Percentiles rank a stretch among this genome's conserved stretches.
These are phyloP conservation scores for Draba incana DNA, from an alignment of 345 rosid genomes.

Conservation along the genomic window DNA sequence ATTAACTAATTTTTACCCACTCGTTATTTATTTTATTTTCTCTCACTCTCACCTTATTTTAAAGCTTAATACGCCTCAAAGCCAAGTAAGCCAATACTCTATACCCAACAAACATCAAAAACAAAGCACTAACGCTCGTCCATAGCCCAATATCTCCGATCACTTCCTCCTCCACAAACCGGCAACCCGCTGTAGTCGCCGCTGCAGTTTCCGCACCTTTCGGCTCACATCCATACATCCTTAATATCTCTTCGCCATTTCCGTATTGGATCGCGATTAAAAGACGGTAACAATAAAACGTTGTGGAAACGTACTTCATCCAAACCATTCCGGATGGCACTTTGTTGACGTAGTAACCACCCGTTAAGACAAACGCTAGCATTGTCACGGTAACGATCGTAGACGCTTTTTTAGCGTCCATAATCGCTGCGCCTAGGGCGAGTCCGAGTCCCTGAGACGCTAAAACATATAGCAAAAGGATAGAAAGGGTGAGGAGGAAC, in stretches of 20 bases:
- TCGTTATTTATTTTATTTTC: slow-evolving; percentile 34
- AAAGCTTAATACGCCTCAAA: slow-evolving; percentile 57
- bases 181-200: slow-evolving; percentile 48
- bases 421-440: slow-evolving; percentile 78
- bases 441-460: slow-evolving; percentile 91
- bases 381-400: slow-evolving; percentile 79
- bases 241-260: slow-evolving; percentile 49
- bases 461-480: slow-evolving; percentile 72
- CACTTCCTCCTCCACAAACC: slow-evolving; percentile 67
- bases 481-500: slow-evolving; percentile 59
- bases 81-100: slow-evolving; percentile 84
- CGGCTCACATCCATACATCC: slow-evolving; percentile 51
- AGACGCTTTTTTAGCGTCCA: slow-evolving; percentile 94
- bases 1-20: slow-evolving; percentile 36
- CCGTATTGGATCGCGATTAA: slow-evolving; percentile 73
- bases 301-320: slow-evolving; percentile 77
- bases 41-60: slow-evolving; percentile 9
- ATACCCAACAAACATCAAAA: slow-evolving; percentile 80
- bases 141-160: slow-evolving; percentile 60
- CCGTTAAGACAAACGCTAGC: slow-evolving; percentile 84
- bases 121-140: slow-evolving; percentile 50
- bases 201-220: not conserved
- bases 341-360: slow-evolving; percentile 86
- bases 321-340: slow-evolving; percentile 73
- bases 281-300: slow-evolving; percentile 73